Evolutionary conservation across 1,284 basidiomycete species (phyloP), one percentile per base, ranked within the genome.

Genomic region (Porodaedalea pini): DNA sequence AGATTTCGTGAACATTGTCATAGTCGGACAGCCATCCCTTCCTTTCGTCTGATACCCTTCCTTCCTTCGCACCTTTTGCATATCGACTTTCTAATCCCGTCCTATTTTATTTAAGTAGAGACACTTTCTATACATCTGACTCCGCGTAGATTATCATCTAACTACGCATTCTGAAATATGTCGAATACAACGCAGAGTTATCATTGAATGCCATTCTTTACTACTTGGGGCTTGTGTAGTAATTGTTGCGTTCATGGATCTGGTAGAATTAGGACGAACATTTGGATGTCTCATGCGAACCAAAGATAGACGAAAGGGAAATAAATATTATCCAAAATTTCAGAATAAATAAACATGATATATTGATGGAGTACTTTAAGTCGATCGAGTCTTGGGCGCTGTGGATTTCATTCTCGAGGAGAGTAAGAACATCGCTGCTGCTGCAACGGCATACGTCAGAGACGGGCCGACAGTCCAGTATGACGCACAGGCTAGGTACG

Each of bases 391-490:
- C 63, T 70, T 56, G 4, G 39, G 21, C 29, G 55, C 48, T 23
- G 51, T 51, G 21, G 55, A 37, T 43, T 27, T 76, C 84, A 88
- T 88, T 47, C 71, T 71, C 19, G 65, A 61, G 1, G 80, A 77
- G 48, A 90, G 70, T 6, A 71, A 69, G 21, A 80, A 68, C 87
- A 90, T 91, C 0, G 84, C 81, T 37, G 78, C 63, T 0, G 85
- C 88, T 43, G 83, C 80, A 4, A 79, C 68, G 3, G 78, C 73
- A 64, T 94, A 95, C n/a, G 89, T 92, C 40, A 78, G 62, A 2
- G 86, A 81, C 19, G 93, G 93, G 2, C 92, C 89, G 63, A 90
- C 83, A 2, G 86, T 88, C 89, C 89, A 92, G 69, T 94, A 94
- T n/a, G 85, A 83, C 19, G 80, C 86, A 68, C 89, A 92, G 5